Base-by-base conservation (phyloP, 1,284 basidiomycete genomes). In the Xerocomus nothofagi region DNA sequence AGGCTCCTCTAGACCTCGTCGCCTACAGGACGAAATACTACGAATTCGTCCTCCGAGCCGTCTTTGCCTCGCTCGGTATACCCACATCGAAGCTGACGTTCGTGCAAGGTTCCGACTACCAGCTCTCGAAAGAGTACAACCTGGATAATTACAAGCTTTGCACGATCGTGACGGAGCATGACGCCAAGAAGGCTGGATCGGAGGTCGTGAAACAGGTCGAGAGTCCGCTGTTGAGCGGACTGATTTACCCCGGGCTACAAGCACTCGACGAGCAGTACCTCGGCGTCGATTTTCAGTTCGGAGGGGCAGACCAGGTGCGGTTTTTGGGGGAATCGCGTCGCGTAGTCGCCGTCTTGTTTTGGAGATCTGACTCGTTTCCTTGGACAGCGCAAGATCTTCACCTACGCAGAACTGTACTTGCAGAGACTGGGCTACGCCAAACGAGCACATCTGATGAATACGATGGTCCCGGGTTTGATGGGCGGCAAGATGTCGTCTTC, bases 401-500 rank as follows among this genome's bases (percentile, higher is more conserved):
- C 93, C 29, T 96, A 96, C 67, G 96, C 97, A 9, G 95, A 98
- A 64, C 83, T 90, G 63, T 94, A 93, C 79, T 85, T 99, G 46
- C 97, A 96, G 3, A 82, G 85, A 54, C 79, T 99, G 20, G 96
- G 97, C 23, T 99, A 98, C 75, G 75, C 77, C 44, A 98, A 98
- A 73, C 91, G 97, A 39, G 91, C 95, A 0, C 96, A 99, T 71
- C 78, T 99, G 31, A 99, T 99, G 96, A 99, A 98, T 73, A 77
- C 82, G 14, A 99, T 99, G 96, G 94, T 99, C 0, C 96, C 97
- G 18, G 96, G 97, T 34, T 81, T 99, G 39, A 81, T 82, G 38
- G 96, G 96, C 26, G 92, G 92, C 21, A 99, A 99, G 71, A 99
- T 99, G 97, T 96, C 93, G n/a, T 87, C 93, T 0, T 98, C 96